Evolutionary conservation across 768 basidiomycete species (phyloP).

Genomic region (Mycena epipterygia): DNA sequence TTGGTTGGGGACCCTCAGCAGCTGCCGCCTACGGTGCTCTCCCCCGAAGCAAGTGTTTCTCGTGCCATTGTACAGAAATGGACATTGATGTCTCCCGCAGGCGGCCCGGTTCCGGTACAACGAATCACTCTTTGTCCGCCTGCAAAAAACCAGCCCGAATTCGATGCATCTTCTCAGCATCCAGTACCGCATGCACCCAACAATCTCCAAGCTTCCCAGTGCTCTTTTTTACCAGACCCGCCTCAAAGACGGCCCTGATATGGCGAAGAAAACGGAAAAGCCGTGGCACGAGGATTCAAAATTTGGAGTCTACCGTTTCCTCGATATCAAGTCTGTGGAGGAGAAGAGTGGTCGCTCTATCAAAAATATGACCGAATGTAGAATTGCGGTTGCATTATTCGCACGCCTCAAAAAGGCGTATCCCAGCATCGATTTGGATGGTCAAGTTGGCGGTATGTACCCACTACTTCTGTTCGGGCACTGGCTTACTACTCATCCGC

Average conservation of each 20-base stretch:
- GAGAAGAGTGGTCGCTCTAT: constrained; percentile 76
- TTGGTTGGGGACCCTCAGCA: constrained; percentile 98
- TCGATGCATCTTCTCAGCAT: constrained; percentile 95
- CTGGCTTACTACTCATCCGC: constrained; percentile 52
- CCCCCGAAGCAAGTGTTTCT: constrained; percentile 53
- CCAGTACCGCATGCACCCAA: constrained; percentile 99
- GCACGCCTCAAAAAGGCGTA: constrained; percentile 77
- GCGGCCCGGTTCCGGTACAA: constrained; percentile 84
- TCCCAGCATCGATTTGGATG: constrained; percentile 57
- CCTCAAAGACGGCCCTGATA: constrained; percentile 88
- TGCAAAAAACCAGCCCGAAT: constrained; percentile 84
- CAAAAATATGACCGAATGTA: constrained; percentile 81
- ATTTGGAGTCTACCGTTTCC: constrained; percentile 92
- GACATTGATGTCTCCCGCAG: constrained; percentile 48
- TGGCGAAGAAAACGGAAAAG: constrained; percentile 85
- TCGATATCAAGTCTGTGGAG: constrained; percentile 85
- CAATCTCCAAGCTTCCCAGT: constrained; percentile 92
- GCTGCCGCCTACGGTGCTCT: constrained; percentile 88
- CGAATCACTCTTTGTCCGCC: constrained; percentile 92
- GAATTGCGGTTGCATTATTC: constrained; percentile 84
- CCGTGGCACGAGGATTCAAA: constrained; percentile 87
- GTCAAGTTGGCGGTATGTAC: constrained; percentile 53
- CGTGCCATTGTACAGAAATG: background rate
- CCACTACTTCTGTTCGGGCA: constrained; percentile 50
- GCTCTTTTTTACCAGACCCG: constrained; percentile 86